Base-by-base conservation (phyloP, 306 rosid species). In the Myrica gale region DNA sequence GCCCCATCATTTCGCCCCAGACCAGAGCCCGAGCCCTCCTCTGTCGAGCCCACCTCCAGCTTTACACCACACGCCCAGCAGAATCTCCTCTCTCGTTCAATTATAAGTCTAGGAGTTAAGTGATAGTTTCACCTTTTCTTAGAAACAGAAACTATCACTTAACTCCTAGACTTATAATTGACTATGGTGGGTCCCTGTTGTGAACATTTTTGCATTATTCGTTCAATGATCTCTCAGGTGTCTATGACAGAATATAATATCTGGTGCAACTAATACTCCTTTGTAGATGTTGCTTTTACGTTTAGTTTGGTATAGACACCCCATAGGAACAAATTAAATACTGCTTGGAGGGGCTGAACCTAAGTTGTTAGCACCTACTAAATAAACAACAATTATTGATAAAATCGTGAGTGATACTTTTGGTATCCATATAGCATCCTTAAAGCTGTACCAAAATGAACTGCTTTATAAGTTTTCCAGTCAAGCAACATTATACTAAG, bases 101-200 rank as follows among this genome's bases (percentile, higher is more conserved):
- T n/a, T n/a, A n/a, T n/a, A n/a, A n/a, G n/a, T n/a, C n/a, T n/a
- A n/a, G n/a, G n/a, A n/a, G n/a, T n/a, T n/a, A n/a, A n/a, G n/a
- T n/a, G n/a, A n/a, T n/a, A n/a, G n/a, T n/a, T n/a, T n/a, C n/a
- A n/a, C n/a, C 23, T 32, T 16, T 19, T 62, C n/a, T 48, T 56
- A 11, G 21, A 46, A 46, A 15, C 57, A 9, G 47, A 54, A 68
- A 20, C 12, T 76, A 0, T 50, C 71, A 74, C 13, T 26, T 77
- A 69, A 32, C 20, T 72, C 45, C 46, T 52, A 46, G 19, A 48
- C 68, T 32, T 77, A 66, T 74, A 63, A 63, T 32, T 55, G 78
- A 48, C 52, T 48, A 68, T 16, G 44, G 62, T 82, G 26, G 41
- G 37, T 48, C 50, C 43, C 19, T 32, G 58, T 58, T 43, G 17